phyloP scores from a whole-genome alignment of 139 green algal species.

The Monoraphidium neglectum region DNA sequence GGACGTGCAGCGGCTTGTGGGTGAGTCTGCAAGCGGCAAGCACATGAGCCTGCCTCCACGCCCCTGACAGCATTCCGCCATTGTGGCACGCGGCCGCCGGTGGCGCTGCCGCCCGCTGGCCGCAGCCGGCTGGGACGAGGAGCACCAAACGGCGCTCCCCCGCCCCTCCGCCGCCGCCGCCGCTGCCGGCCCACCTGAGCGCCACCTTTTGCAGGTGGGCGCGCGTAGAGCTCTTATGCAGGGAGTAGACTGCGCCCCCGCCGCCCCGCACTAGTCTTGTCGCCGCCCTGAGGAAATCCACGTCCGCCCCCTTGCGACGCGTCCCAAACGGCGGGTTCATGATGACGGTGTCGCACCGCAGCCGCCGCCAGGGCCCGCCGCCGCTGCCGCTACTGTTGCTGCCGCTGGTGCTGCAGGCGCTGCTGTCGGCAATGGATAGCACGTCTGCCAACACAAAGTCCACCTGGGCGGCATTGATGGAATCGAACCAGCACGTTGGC shows the following conservation, averaged over 20 bases:
- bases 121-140: not conserved
- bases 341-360: slow-evolving; percentile 83
- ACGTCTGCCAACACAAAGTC: slow-evolving; percentile 69
- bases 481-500: too few relatives aligned
- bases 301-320: slow-evolving; percentile 82
- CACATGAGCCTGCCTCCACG: too few relatives aligned
- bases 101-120: not conserved
- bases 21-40: too few relatives aligned
- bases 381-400: not conserved
- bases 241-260: slow-evolving; percentile 76
- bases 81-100: not conserved
- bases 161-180: too few relatives aligned
- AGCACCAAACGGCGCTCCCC: not conserved
- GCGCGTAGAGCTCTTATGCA: slow-evolving; percentile 92
- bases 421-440: slow-evolving; percentile 26
- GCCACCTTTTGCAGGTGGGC: slow-evolving; percentile 72
- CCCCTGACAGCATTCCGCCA: too few relatives aligned
- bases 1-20: too few relatives aligned
- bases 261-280: slow-evolving; percentile 45
- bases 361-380: not conserved
- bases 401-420: too few relatives aligned
- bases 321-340: slow-evolving; percentile 98
- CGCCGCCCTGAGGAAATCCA: slow-evolving; percentile 83
- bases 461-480: slow-evolving; percentile 64
- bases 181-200: slow-evolving; percentile 28